Percentiles rank a stretch among this genome's conserved stretches.
Evolutionary conservation across 768 basidiomycete species (phyloP).

Genomic region (Boletus subcaerulescens): DNA sequence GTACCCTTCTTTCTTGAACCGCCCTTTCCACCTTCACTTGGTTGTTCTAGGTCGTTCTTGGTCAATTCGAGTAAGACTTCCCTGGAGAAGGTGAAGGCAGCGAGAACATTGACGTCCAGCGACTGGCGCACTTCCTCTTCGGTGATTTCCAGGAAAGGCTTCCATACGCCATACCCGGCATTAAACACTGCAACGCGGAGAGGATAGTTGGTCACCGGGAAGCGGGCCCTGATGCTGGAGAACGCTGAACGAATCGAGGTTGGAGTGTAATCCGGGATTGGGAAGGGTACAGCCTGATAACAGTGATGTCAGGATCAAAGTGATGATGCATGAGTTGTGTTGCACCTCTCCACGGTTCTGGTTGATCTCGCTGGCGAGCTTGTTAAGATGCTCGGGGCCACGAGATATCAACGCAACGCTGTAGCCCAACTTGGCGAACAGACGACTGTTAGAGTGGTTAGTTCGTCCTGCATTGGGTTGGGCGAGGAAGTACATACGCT

Average conservation of each 20-base stretch:
- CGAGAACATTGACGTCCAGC: constrained; percentile 51
- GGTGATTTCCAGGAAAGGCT: constrained; percentile 63
- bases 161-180: constrained; percentile 54
- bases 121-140: constrained; percentile 52
- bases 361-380: constrained; percentile 54
- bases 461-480: background rate
- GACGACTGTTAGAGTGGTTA: constrained; percentile 38
- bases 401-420: constrained; percentile 65
- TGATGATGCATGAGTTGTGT: constrained; percentile 3
- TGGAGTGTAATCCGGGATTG: constrained; percentile 49
- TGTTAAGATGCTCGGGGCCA: constrained; percentile 48
- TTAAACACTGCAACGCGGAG: constrained; percentile 68
- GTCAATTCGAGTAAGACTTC: constrained; percentile 60
- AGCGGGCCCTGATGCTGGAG: constrained; percentile 42
- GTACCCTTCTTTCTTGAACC: constrained; percentile 58
- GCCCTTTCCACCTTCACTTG: constrained; percentile 37
- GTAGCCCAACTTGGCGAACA: constrained; percentile 63
- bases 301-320: background rate
- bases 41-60: constrained; percentile 43
- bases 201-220: constrained; percentile 44
- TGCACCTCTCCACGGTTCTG: constrained; percentile 54
- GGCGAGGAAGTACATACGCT: constrained; percentile 41
- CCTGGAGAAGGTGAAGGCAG: constrained; percentile 62
- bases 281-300: constrained; percentile 53
- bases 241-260: constrained; percentile 51